Base-by-base conservation (phyloP, 1,139 yeast genomes). In the Keqinozyma sinolaborantium region DNA sequence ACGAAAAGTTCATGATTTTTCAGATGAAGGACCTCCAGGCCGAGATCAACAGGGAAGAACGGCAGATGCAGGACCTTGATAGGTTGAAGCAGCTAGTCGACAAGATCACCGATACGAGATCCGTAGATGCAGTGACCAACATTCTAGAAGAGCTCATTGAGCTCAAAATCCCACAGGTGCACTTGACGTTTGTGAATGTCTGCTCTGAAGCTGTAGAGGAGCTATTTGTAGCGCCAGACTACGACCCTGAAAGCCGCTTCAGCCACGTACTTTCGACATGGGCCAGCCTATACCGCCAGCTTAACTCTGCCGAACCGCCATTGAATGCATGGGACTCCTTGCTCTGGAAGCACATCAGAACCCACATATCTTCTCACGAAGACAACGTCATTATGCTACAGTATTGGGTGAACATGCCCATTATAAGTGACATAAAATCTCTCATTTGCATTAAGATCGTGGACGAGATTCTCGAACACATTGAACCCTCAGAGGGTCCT, bases 1-100 rank as follows among this genome's bases (percentile, higher is more conserved):
- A 50, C 30, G 56, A 58, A 29, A 42, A 42, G 23, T 47, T 35
- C 25, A 21, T 51, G 3, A 35, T 34, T 14, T 51, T 47, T 24
- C 50, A 50, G 27, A 30, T 44, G n/a, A 39, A 39, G 14, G 40
- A 46, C n/a, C 15, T 41, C 4, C 36, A 35, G 13, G 24, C 23
- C 12, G 21, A 23, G 14, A 6, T 30, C 3, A 23, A 13, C 3
- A 25, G 28, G 12, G 24, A 29, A 10, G 21, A 23, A n/a, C 11
- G 26, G 9, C 28, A 39, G 18, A 14, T 35, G 4, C 29, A 24
- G 6, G 31, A 30, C 9, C 13, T 39, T 5, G n/a, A n/a, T n/a
- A n/a, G n/a, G n/a, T n/a, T n/a, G n/a, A n/a, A n/a, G n/a, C n/a
- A n/a, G n/a, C n/a, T n/a, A n/a, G n/a, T n/a, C n/a, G n/a, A n/a